Evolutionary conservation across 202 grass and related monocot species (phyloP), one percentile per base, ranked within the genome.

Genomic region (Tripidium arundinaceum): DNA sequence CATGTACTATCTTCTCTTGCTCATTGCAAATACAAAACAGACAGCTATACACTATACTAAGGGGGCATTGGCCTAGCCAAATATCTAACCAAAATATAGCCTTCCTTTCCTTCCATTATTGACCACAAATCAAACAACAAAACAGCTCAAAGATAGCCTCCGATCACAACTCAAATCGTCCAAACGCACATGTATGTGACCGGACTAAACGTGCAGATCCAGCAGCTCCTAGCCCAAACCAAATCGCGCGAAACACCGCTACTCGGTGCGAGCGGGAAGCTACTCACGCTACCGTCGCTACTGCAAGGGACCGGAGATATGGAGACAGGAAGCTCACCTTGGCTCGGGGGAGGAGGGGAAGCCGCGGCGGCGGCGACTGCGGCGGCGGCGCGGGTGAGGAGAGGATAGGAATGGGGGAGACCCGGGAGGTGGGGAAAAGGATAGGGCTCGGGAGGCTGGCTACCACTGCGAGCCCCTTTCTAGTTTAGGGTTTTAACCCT

Each of bases 401-500:
- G 31, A 33, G 31, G 31, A 33, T 33, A 33, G 3, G 31, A 33
- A 33, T 33, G 31, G 3, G 31, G 31, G 31, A 33, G 31, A 33
- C 31, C 31, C 31, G 31, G 3, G 31, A 33, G 31, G 31, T 33
- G 31, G 31, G 4, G 31, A 33, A 33, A 33, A 33, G 31, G 31
- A 33, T 33, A 33, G 31, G 31, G 31, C 31, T 33, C 31, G 31
- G 31, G 31, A 33, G 31, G 31, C 31, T 33, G 31, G 31, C 31
- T 33, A 15, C 46, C 46, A 58, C 54, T 33, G 37, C 61, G 37
- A 70, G 76, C 1, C 52, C 62, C 28, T 74, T 87, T 75, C 72
- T 79, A 68, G 75, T 81, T 80, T 83, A 86, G 84, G 88, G 84
- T 89, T 88, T 89, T 80, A 90, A 76, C 29, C 15, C 76, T 18